Conservation (phyloP, 2,329 filamentous ascomycete genomes). For the Diaporthe vaccinii region DNA sequence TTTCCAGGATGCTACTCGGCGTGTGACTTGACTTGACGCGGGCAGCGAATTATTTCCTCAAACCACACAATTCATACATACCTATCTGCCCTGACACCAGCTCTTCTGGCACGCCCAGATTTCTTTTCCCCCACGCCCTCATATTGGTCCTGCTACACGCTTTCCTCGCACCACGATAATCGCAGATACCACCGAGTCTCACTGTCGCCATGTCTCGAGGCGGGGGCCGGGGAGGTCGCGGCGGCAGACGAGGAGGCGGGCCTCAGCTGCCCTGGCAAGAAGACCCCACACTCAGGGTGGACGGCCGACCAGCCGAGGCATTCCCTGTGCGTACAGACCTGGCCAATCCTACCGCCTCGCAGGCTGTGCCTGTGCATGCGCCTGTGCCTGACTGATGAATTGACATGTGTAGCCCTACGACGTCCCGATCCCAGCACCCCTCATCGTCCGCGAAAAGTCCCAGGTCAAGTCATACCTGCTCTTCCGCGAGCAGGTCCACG, state of each 20-base stretch:
- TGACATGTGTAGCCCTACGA: constrained; percentile 60
- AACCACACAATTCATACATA: neutral
- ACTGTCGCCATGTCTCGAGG: constrained; percentile 63
- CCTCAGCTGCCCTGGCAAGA: constrained; percentile 68
- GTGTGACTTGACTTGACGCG: neutral
- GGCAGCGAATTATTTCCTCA: neutral
- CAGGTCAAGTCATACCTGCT: constrained; percentile 66
- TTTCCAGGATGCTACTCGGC: neutral
- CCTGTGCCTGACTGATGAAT: neutral
- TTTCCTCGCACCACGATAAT: neutral
- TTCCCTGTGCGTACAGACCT: constrained; percentile 64
- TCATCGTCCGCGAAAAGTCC: constrained; percentile 60
- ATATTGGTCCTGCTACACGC: neutral
- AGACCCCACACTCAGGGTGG: constrained; percentile 62
- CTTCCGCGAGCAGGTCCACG: constrained; percentile 69
- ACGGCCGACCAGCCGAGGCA: constrained; percentile 70
- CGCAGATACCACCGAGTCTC: neutral
- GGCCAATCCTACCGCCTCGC: neutral
- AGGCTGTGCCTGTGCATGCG: neutral
- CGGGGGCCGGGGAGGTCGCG: constrained; percentile 64
- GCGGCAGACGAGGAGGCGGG: constrained; percentile 60
- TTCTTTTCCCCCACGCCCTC: neutral
- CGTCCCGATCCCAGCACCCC: constrained; percentile 60
- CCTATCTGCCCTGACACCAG: neutral
- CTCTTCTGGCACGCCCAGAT: neutral